A percentile compares a stretch with the other conserved stretches of the same genome.
Conservation (phyloP, 768 basidiomycete species). For the Tylopilus vinaceipallidus region DNA sequence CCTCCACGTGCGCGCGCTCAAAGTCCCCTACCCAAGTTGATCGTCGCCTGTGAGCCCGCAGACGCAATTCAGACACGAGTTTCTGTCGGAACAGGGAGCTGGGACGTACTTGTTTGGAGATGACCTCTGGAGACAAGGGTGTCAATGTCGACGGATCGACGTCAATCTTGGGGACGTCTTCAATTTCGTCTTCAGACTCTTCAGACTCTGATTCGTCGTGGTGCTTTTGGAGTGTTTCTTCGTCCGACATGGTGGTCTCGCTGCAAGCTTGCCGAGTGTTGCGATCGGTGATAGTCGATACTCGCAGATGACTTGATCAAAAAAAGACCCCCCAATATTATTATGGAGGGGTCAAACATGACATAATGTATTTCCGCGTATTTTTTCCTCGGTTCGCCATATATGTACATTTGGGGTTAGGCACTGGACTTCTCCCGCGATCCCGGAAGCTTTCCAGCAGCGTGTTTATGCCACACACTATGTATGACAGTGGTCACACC, state of each 20-base stretch:
- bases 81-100: neutral
- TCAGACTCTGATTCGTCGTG: slow-evolving; percentile 72
- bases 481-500: too few relatives aligned
- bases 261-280: slow-evolving; percentile 1
- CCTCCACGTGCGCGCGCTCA: neutral
- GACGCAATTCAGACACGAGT: slow-evolving; percentile 1
- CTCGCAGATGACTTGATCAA: slow-evolving; percentile 10
- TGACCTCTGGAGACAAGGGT: slow-evolving; percentile 86
- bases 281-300: slow-evolving; percentile 17
- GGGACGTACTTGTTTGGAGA: slow-evolving; percentile 80
- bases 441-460: too few relatives aligned
- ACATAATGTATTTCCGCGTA: too few relatives aligned
- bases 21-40: slow-evolving; percentile 70
- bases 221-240: slow-evolving; percentile 63
- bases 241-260: slow-evolving; percentile 53
- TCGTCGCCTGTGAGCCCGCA: slow-evolving; percentile 70
- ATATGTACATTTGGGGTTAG: neutral
- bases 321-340: slow-evolving; percentile 6
- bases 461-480: too few relatives aligned
- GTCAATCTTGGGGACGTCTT: slow-evolving; percentile 62
- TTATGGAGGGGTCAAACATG: slow-evolving; percentile 4
- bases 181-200: slow-evolving; percentile 56
- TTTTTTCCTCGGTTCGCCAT: too few relatives aligned
- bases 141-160: slow-evolving; percentile 81
- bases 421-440: slow-evolving; percentile 10